phyloP scores from a whole-genome alignment of 805 yeast genomes.

The Kazachstania taianensis region DNA sequence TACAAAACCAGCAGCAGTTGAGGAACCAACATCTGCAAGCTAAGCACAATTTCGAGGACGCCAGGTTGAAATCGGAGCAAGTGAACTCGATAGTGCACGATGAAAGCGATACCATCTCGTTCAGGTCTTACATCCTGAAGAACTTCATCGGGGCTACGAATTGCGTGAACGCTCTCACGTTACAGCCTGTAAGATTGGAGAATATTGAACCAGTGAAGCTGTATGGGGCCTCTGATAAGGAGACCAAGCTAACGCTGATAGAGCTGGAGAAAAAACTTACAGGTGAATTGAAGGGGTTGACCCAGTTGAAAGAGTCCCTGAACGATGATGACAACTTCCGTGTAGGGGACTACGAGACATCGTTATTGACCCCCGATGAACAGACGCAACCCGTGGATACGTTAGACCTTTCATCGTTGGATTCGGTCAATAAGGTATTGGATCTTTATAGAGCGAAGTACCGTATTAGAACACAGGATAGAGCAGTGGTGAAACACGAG shows the following conservation, averaged over 20 bases:
- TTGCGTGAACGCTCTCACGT: constrained; percentile 17
- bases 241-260: not conserved
- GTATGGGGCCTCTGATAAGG: not conserved
- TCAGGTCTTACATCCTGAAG: constrained; percentile 18
- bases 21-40: constrained; percentile 8
- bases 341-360: not conserved
- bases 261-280: constrained; percentile 2
- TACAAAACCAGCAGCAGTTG: constrained; percentile 8
- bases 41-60: constrained; percentile 13
- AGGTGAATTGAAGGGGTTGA: not conserved
- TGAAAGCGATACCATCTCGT: constrained; percentile 28
- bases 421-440: constrained; percentile 6
- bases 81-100: constrained; percentile 22
- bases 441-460: constrained; percentile 9
- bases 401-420: constrained; percentile 1
- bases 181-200: constrained; percentile 16
- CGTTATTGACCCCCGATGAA: not conserved
- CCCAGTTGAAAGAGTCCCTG: not conserved
- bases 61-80: constrained; percentile 23
- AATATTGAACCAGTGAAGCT: constrained; percentile 15
- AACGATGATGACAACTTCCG: not conserved
- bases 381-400: too few species aligned
- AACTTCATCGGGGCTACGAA: constrained; percentile 18
- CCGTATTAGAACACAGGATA: constrained; percentile 11
- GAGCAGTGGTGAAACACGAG: constrained; percentile 12